Conservation (phyloP, 23 red algal genomes). For the Gracilariopsis chorda region DNA sequence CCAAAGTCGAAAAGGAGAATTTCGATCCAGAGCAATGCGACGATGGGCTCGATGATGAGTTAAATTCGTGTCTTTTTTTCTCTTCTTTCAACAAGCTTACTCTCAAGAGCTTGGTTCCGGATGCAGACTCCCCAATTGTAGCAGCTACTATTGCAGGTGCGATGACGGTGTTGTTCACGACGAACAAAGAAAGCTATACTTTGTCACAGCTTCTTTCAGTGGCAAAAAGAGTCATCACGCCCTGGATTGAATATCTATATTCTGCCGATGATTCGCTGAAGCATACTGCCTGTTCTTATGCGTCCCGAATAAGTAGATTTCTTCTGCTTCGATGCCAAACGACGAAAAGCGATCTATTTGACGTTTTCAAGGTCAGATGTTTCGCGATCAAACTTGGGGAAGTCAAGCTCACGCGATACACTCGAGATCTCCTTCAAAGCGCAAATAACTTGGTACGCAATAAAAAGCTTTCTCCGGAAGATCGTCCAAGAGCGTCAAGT, state of each 20-base stretch:
- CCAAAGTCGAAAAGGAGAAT: not conserved
- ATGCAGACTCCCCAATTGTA: constrained; percentile 12
- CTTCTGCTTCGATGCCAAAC: not conserved
- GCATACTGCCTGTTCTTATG: not conserved
- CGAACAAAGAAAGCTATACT: not conserved
- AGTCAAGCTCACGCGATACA: constrained; percentile 1
- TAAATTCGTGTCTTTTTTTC: not conserved
- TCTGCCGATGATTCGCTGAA: not conserved
- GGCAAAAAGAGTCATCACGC: constrained; percentile 3
- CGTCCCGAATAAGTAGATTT: not conserved
- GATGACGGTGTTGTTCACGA: constrained; percentile 12
- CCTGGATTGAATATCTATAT: constrained; percentile 29
- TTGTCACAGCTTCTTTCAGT: not conserved
- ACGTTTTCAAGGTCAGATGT: not conserved
- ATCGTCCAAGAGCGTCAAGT: not conserved
- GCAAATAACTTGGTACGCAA: constrained; percentile 13
- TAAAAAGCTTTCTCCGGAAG: not conserved
- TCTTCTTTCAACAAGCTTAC: not conserved
- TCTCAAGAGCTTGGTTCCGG: not conserved
- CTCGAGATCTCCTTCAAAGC: constrained; percentile 14
- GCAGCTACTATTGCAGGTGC: constrained; percentile 13
- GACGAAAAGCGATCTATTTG: constrained; percentile 9
- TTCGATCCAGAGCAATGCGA: not conserved
- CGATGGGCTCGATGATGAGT: not conserved
- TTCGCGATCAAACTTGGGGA: constrained; percentile 22